Percentiles rank a stretch among this genome's conserved stretches.
Evolutionary conservation across 164 flowering plant genomes (phyloP).

Genomic region (Liriodendron chinense): DNA sequence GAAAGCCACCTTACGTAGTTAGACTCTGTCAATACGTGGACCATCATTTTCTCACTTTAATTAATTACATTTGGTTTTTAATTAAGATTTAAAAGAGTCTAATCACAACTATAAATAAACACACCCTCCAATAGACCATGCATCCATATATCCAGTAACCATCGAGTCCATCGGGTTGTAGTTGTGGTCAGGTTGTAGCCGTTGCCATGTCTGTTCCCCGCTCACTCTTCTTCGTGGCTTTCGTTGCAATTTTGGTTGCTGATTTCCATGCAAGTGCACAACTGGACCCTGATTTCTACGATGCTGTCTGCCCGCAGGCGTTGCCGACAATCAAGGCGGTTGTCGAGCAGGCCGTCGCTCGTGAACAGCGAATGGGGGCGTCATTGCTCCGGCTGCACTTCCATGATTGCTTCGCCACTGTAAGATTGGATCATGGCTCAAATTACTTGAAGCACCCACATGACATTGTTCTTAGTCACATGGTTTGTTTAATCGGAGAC

Average conservation of each 20-base stretch:
- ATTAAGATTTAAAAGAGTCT: too few species aligned
- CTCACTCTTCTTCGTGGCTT: background rate
- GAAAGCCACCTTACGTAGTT: too few species aligned
- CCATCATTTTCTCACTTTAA: too few species aligned
- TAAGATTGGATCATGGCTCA: slow-evolving; percentile 11
- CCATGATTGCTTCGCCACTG: slow-evolving; percentile 29
- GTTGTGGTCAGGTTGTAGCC: too few species aligned
- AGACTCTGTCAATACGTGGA: too few species aligned
- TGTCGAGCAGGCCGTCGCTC: slow-evolving; percentile 15
- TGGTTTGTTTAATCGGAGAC: background rate
- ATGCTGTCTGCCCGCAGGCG: slow-evolving; percentile 22
- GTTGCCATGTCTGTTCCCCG: slow-evolving; percentile 4
- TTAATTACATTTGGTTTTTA: too few species aligned
- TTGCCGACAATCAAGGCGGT: slow-evolving; percentile 18
- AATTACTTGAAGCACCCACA: background rate
- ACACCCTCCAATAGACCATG: too few species aligned
- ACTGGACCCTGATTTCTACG: slow-evolving; percentile 23
- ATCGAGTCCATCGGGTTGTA: too few species aligned
- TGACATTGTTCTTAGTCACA: background rate
- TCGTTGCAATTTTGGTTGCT: background rate
- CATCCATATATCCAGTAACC: too few species aligned
- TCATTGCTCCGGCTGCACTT: slow-evolving; percentile 25
- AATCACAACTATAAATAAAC: too few species aligned
- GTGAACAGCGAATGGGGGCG: slow-evolving; percentile 31
- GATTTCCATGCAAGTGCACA: slow-evolving; percentile 24